Conservation (phyloP, 306 rosid species). For the Lotus japonicus region DNA sequence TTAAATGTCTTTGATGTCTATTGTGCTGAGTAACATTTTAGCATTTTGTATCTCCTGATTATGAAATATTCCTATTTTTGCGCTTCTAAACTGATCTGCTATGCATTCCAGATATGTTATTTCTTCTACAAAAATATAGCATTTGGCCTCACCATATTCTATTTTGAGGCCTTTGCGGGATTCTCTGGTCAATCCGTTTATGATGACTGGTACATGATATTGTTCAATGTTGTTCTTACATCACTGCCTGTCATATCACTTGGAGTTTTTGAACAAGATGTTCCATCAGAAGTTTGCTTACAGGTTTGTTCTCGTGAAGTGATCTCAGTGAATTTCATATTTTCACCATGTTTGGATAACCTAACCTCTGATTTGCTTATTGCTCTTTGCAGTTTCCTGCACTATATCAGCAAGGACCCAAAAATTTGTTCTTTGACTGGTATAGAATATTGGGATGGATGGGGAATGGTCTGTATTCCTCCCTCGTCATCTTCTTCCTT, state of each 20-base stretch:
- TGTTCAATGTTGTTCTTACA: slow-evolving; percentile 90
- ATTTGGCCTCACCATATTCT: slow-evolving; percentile 93
- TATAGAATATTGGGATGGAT: slow-evolving; percentile 90
- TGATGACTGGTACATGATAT: slow-evolving; percentile 93
- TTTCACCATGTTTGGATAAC: background rate
- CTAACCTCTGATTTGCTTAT: background rate
- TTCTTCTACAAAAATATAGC: slow-evolving; percentile 99
- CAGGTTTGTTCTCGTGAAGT: slow-evolving; percentile 57
- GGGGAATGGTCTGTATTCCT: slow-evolving; percentile 85
- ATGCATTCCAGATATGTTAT: slow-evolving; percentile 76
- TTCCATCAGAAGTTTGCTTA: slow-evolving; percentile 93
- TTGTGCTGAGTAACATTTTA: slow-evolving; percentile 1
- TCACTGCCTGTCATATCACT: slow-evolving; percentile 98
- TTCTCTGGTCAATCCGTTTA: slow-evolving; percentile 96
- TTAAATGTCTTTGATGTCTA: background rate
- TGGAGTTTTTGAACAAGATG: slow-evolving; percentile 98
- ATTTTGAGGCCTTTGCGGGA: slow-evolving; percentile 89
- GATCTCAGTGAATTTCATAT: background rate
- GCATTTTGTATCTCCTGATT: background rate
- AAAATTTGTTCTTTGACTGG: slow-evolving; percentile 89
- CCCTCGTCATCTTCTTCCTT: slow-evolving; percentile 69
- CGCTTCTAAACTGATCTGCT: slow-evolving; percentile 11
- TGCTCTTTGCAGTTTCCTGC: slow-evolving; percentile 78
- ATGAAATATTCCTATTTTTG: background rate
- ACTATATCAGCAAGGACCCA: slow-evolving; percentile 92